Evolutionary conservation across 192 early-diverging fungal genomes (phyloP).

Genomic region (Entomortierella lignicola): DNA sequence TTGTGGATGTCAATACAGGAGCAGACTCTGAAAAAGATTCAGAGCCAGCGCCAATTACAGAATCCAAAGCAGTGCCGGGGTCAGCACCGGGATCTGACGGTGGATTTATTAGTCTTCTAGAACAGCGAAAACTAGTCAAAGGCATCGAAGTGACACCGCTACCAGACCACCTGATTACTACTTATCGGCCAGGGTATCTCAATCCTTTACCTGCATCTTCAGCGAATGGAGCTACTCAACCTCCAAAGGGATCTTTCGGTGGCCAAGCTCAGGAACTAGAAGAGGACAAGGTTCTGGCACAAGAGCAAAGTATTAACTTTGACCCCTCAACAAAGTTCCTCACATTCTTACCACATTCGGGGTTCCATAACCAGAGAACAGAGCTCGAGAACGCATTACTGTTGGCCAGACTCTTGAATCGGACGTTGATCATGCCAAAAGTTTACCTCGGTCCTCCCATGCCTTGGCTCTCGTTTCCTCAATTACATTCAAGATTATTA

Average conservation of each 20-base stretch:
- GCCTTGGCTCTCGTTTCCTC: slow-evolving; percentile 60
- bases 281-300: not conserved
- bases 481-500: slow-evolving; percentile 59
- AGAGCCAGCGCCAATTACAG: not conserved
- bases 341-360: slow-evolving; percentile 64
- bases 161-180: slow-evolving; percentile 28
- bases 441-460: slow-evolving; percentile 65
- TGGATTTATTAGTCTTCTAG: slow-evolving; percentile 13
- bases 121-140: slow-evolving; percentile 26
- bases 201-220: not conserved
- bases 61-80: no score
- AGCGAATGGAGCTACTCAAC: not conserved
- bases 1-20: not conserved
- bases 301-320: not conserved
- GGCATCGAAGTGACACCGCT: slow-evolving; percentile 11
- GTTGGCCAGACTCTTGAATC: slow-evolving; percentile 57
- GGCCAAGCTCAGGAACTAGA: no score
- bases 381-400: slow-evolving; percentile 61
- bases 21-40: not conserved
- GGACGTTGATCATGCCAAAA: slow-evolving; percentile 66
- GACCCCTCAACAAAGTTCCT: slow-evolving; percentile 48
- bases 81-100: not conserved
- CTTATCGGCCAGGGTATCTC: slow-evolving; percentile 36
- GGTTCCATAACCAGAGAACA: slow-evolving; percentile 66
- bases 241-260: no score